These are phyloP conservation scores for Fusarium kyushuense DNA, from an alignment of 2,329 filamentous ascomycete species.

Conservation along the genomic window DNA sequence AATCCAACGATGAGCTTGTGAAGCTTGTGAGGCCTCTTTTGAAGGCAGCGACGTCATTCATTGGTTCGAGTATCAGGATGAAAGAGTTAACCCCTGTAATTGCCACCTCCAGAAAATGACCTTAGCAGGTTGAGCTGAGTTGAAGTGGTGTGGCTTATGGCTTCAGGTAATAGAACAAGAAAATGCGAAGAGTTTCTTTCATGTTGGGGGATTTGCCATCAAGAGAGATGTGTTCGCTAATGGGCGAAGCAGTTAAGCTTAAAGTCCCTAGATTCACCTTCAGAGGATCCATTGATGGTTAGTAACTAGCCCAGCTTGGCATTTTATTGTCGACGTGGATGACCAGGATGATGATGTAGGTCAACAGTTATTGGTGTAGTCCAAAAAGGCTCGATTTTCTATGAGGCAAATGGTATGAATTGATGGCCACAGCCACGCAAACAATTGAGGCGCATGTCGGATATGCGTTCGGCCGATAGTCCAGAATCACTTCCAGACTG, in stretches of 20 bases:
- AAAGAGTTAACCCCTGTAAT: constrained; percentile 27
- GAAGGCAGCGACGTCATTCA: constrained; percentile 43
- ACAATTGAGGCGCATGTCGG: constrained; percentile 20
- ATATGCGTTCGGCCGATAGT: constrained; percentile 5
- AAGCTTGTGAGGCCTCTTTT: constrained; percentile 45
- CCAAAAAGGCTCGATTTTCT: background rate
- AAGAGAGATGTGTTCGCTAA: constrained; percentile 19
- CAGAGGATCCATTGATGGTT: constrained; percentile 13
- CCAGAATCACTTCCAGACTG: background rate
- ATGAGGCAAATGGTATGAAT: background rate
- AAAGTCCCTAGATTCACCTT: constrained; percentile 21
- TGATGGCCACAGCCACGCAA: background rate
- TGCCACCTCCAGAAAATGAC: constrained; percentile 21
- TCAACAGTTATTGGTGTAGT: constrained; percentile 12
- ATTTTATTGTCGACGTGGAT: background rate
- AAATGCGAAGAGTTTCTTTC: background rate
- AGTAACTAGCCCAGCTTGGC: constrained; percentile 28
- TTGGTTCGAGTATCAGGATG: constrained; percentile 28
- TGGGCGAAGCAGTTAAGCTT: constrained; percentile 43
- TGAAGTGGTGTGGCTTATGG: constrained; percentile 2
- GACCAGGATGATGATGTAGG: constrained; percentile 5
- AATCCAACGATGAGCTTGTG: constrained; percentile 21
- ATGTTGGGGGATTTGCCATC: constrained; percentile 11
- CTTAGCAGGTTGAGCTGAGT: background rate
- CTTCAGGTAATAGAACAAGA: background rate